Percentiles rank a stretch among this genome's conserved stretches.
Evolutionary conservation across 2,329 filamentous ascomycete species (phyloP).

Genomic region (Aspergillus intermedius): DNA sequence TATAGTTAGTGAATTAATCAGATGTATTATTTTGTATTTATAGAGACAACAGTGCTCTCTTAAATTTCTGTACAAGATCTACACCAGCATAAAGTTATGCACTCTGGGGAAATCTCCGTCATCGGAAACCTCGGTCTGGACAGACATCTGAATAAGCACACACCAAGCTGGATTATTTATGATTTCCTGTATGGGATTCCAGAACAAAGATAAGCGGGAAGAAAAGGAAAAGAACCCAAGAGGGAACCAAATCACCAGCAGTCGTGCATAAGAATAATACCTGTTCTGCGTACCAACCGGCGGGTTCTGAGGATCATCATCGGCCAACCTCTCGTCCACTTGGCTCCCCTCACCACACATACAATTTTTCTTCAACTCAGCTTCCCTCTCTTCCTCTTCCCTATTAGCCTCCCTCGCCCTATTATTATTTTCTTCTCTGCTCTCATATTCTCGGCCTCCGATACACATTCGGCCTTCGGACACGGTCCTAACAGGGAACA

Average conservation of each 20-base stretch:
- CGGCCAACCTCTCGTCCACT: no score
- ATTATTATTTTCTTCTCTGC: conserved; percentile 1
- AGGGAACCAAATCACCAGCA: not conserved
- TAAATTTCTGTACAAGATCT: no score
- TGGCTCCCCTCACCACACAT: no score
- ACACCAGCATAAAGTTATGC: not conserved
- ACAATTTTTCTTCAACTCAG: no score
- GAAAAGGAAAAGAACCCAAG: not conserved
- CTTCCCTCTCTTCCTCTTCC: no score
- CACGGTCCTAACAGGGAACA: not conserved
- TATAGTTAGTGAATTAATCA: not conserved
- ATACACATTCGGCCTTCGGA: not conserved
- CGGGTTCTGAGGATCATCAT: not conserved
- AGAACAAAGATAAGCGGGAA: not conserved
- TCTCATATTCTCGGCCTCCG: not conserved
- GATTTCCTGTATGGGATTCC: no score
- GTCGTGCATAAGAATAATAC: no score
- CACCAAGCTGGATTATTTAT: no score
- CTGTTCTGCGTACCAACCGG: not conserved
- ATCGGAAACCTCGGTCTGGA: conserved; percentile 13
- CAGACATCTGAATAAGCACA: not conserved
- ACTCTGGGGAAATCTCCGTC: conserved; percentile 10
- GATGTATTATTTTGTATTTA: no score
- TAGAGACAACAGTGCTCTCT: not conserved
- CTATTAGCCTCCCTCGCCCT: not conserved